Base-by-base conservation (phyloP, 2,329 filamentous ascomycete species). In the Hymenoscyphus linearis region DNA sequence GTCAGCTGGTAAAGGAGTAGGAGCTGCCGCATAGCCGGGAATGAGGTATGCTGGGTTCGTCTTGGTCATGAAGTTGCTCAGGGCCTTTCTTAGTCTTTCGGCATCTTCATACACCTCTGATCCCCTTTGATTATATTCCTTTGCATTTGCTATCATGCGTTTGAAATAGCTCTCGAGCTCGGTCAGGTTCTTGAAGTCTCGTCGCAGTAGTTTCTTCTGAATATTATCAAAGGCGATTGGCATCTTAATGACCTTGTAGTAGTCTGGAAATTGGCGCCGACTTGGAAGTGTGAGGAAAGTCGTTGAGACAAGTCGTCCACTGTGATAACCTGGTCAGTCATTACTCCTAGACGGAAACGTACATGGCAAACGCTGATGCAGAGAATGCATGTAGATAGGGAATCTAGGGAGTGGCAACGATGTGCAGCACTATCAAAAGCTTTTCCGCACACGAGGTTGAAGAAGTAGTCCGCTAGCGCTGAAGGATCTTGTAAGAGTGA, bases 61-160 rank as follows among this genome's bases (percentile, higher is more conserved):
- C 73, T 89, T 89, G 60, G 87, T 88, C 91, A 96, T 96, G 74
- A 86, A 91, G 70, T 93, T 93, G 73, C 89, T 93, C 47, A 93
- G 81, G 2, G 91, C 87, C 76, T 96, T 96, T 54, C 92, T 84
- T 53, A 96, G 84, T 55, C 91, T 85, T 75, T 96, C 92, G 9
- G 92, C 91, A 76, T 96, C 91, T 52, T 91, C 88, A 71, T 88
- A 93, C 40, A 89, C 81, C 61, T 85, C 77, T 0, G 90, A 91
- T 52, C 82, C 83, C 67, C 88, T 88, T 62, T 87, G 81, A 70
- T 93, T 93, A 76, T 85, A 95, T 59, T 91, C 86, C 74, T 96
- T 96, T 37, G 90, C 90, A 71, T 96, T 96, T 66, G 85, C 82
- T 60, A 96, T 88, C 82, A 96, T 89, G 65, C 91, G 87, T 78